These are phyloP conservation scores for Lasiodiplodia hormozganensis DNA, from an alignment of 2,329 filamentous ascomycete genomes.

Conservation along the genomic window DNA sequence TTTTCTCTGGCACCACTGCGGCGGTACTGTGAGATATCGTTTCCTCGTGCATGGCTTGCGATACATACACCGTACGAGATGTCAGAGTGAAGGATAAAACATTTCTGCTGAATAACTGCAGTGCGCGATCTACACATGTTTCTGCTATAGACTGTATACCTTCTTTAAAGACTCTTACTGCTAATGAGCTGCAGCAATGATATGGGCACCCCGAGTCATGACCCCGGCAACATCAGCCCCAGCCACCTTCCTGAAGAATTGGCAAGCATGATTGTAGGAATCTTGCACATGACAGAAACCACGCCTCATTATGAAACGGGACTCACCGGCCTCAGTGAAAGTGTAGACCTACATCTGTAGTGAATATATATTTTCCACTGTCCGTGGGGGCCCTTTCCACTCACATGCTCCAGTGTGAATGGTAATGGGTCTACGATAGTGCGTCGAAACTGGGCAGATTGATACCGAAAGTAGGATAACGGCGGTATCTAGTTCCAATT, in stretches of 20 bases:
- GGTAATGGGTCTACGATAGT: background rate
- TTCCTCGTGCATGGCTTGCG: background rate
- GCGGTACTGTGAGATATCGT: background rate
- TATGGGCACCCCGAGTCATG: background rate
- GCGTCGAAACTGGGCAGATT: background rate
- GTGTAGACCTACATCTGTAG: background rate
- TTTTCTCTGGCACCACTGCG: constrained; percentile 6
- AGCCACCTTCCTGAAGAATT: background rate
- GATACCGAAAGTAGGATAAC: background rate
- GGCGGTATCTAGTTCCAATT: background rate
- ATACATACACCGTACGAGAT: background rate
- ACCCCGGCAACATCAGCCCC: background rate
- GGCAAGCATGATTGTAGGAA: background rate
- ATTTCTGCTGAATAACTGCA: background rate
- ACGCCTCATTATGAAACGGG: background rate
- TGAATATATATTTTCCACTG: background rate
- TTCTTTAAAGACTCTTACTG: background rate
- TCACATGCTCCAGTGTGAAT: background rate
- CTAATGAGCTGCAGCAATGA: background rate
- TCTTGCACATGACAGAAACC: background rate
- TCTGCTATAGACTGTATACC: background rate
- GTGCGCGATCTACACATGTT: background rate
- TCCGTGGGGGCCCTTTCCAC: background rate
- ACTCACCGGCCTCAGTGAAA: no score
- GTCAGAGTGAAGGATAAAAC: background rate